phyloP scores from a whole-genome alignment of 495 filamentous ascomycete genomes.

The Xylaria telfairii region DNA sequence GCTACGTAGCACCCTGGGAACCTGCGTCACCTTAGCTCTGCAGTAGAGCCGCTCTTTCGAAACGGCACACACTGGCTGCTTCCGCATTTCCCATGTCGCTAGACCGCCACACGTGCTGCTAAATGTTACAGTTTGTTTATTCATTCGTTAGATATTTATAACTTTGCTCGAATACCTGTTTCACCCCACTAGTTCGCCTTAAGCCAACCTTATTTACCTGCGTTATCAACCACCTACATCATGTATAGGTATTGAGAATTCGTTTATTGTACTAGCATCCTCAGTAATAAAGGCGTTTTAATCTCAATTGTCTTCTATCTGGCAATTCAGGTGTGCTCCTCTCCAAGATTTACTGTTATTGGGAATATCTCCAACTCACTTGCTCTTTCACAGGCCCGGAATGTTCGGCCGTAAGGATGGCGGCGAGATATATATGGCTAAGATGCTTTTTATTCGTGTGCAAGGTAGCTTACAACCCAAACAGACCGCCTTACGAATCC shows the following conservation, averaged over 20 bases:
- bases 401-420: neutral
- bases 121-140: neutral
- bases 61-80: constrained; percentile 16
- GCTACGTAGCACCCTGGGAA: neutral
- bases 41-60: neutral
- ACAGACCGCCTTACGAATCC: neutral
- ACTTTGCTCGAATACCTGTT: neutral
- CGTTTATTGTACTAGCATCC: neutral
- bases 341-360: neutral
- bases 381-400: neutral
- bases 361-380: neutral
- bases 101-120: neutral
- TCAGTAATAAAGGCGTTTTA: neutral
- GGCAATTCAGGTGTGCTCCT: neutral
- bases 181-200: neutral
- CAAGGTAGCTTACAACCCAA: neutral
- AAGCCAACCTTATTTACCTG: neutral
- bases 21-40: constrained; percentile 12
- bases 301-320: neutral
- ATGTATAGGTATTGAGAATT: neutral
- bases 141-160: neutral
- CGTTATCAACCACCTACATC: neutral
- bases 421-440: neutral
- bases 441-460: neutral
- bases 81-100: neutral